phyloP scores from a whole-genome alignment of 371 early-diverging fungal species.

The Apophysomyces sp. region DNA sequence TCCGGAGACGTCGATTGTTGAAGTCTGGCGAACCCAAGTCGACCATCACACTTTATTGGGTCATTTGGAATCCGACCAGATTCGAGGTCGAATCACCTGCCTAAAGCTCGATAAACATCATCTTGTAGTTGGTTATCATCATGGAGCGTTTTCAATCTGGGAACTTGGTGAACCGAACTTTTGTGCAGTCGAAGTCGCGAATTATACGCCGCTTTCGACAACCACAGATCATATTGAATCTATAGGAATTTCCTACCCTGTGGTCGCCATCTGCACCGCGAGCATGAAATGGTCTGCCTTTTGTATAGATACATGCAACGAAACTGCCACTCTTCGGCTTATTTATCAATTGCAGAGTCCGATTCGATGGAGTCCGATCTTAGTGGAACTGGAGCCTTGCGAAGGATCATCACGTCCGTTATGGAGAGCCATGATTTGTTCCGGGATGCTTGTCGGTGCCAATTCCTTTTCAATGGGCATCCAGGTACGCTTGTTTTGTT shows the following conservation, averaged over 20 bases:
- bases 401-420: not conserved
- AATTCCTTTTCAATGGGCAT: slow-evolving; percentile 34
- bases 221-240: slow-evolving; percentile 13
- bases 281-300: slow-evolving; percentile 32
- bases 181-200: slow-evolving; percentile 1
- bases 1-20: slow-evolving; percentile 7
- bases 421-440: slow-evolving; percentile 37
- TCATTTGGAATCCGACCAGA: not conserved
- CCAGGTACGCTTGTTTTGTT: slow-evolving; percentile 23
- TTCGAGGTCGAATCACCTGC: slow-evolving; percentile 11
- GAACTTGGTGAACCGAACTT: not conserved
- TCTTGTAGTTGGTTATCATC: slow-evolving; percentile 41
- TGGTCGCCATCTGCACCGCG: slow-evolving; percentile 32
- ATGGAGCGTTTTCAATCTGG: slow-evolving; percentile 48
- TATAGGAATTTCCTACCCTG: slow-evolving; percentile 30
- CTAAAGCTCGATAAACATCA: slow-evolving; percentile 18
- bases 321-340: slow-evolving; percentile 4
- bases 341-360: slow-evolving; percentile 36
- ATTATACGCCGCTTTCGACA: slow-evolving; percentile 10
- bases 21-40: slow-evolving; percentile 13
- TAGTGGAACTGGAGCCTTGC: slow-evolving; percentile 13
- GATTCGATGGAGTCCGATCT: slow-evolving; percentile 32
- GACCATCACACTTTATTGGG: slow-evolving; percentile 1
- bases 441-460: slow-evolving; percentile 29
- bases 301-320: slow-evolving; percentile 7